Percentiles rank a stretch among this genome's conserved stretches.
Evolutionary conservation across 2,329 filamentous ascomycete species (phyloP).

Genomic region (Annulohypoxylon truncatum): DNA sequence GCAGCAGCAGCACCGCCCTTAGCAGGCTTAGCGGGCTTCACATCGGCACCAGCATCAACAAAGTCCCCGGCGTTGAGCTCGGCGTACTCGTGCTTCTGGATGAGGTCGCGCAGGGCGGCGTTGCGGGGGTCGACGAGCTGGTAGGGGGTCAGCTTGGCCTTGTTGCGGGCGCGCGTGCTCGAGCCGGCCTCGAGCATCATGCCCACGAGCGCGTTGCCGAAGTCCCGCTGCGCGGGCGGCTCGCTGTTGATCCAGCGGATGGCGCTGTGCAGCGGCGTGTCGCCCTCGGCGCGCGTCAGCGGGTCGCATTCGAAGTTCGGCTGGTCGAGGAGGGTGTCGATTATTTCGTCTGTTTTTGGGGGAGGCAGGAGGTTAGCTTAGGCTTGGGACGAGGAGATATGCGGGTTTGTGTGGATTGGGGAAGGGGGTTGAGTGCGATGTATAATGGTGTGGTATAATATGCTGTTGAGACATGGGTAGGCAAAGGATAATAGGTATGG

Average conservation of each 20-base stretch:
- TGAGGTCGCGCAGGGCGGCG: slow-evolving; percentile 67
- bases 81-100: slow-evolving; percentile 78
- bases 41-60: slow-evolving; percentile 52
- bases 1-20: slow-evolving; percentile 25
- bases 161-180: slow-evolving; percentile 71
- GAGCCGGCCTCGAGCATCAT: slow-evolving; percentile 86
- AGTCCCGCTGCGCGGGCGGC: slow-evolving; percentile 70
- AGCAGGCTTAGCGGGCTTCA: slow-evolving; percentile 33
- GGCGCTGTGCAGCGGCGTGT: slow-evolving; percentile 83
- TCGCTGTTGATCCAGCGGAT: slow-evolving; percentile 81
- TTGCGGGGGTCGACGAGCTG: slow-evolving; percentile 82
- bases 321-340: slow-evolving; percentile 86
- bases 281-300: slow-evolving; percentile 74
- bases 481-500: background rate
- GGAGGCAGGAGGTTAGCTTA: background rate
- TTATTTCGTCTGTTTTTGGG: slow-evolving; percentile 75
- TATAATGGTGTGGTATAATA: background rate
- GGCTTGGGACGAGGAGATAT: too few species aligned
- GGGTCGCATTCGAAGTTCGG: slow-evolving; percentile 88
- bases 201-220: slow-evolving; percentile 74
- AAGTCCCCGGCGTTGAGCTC: slow-evolving; percentile 69
- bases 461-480: background rate
- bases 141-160: slow-evolving; percentile 75
- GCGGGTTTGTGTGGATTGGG: slow-evolving; percentile 17
- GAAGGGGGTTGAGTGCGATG: background rate